Evolutionary conservation across 495 filamentous ascomycete genomes (phyloP).

Genomic region (Aspergillus nidulans): DNA sequence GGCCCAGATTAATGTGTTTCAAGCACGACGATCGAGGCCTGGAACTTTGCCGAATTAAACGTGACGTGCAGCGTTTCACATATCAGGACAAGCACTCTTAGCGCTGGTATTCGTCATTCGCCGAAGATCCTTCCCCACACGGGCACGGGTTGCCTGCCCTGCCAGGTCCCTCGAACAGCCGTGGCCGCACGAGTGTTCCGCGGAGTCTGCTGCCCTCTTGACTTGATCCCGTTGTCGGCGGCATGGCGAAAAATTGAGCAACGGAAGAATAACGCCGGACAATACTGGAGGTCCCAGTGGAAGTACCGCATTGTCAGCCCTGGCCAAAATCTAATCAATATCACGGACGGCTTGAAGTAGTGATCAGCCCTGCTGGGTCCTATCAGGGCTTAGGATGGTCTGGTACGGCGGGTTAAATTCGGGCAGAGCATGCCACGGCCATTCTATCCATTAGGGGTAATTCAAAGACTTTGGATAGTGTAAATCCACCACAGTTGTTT

Average conservation of each 20-base stretch:
- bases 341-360: background rate
- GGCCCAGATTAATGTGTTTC: too few relatives aligned
- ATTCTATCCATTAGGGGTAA: background rate
- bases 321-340: background rate
- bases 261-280: background rate
- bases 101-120: slow-evolving; percentile 1
- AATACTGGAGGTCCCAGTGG: background rate
- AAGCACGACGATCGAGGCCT: background rate
- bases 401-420: background rate
- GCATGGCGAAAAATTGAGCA: background rate
- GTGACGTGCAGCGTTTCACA: background rate
- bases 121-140: slow-evolving; percentile 5
- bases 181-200: slow-evolving; percentile 5
- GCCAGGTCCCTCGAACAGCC: background rate
- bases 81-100: background rate
- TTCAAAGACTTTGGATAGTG: background rate
- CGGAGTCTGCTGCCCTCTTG: background rate
- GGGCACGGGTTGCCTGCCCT: background rate
- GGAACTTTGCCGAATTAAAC: slow-evolving; percentile 3
- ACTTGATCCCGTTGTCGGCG: background rate
- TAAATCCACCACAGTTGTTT: background rate
- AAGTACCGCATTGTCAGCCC: background rate
- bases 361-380: background rate
- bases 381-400: background rate
- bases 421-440: background rate